Base-by-base conservation (phyloP, 768 basidiomycete species). In the Russula earlei region DNA sequence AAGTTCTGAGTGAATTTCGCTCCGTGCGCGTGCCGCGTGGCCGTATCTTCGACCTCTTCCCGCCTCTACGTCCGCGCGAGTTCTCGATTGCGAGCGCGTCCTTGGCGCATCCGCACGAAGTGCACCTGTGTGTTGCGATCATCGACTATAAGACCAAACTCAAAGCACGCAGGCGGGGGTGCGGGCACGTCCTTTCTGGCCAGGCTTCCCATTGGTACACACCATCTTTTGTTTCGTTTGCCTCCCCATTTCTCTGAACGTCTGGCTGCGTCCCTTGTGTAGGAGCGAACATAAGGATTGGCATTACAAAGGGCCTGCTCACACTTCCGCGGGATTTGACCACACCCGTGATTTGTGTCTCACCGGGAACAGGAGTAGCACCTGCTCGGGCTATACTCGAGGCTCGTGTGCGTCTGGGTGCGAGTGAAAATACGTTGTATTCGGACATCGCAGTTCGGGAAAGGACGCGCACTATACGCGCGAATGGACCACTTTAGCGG, bases 341-440 rank as follows among this genome's bases (percentile, higher is more conserved):
- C 22, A 82, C 77, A 0, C 94, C 94, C 0, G 73, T 95, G 4
- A 83, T 98, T 38, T 90, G 91, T 62, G 74, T 99, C 27, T 94
- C 94, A 0, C 96, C 96, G 14, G 96, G 95, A 0, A 98, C 95
- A 0, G 96, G 96, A 12, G 73, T 98, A 6, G 94, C 94, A 0
- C 94, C 96, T 0, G 88, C 96, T 82, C 75, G 92, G 48, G 81
- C 93, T 0, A 75, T 96, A 40, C 78, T 94, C 31, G 83, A 96
- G 67, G 83, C 91, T 60, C 80, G 95, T 1, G 68, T 85, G 12
- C 66, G 77, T 14, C 67, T 67, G 15, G 84, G 82, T 3, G 75
- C 81, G 1, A 31, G 59, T 87, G 91, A 78, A 6, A 95, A 91
- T 58, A 81, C 74, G 0, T 75, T 97, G 6, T 98, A 96, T 97